Base-by-base conservation (phyloP, 2,329 filamentous ascomycete genomes). In the Mycosphaerelloides madeirae region DNA sequence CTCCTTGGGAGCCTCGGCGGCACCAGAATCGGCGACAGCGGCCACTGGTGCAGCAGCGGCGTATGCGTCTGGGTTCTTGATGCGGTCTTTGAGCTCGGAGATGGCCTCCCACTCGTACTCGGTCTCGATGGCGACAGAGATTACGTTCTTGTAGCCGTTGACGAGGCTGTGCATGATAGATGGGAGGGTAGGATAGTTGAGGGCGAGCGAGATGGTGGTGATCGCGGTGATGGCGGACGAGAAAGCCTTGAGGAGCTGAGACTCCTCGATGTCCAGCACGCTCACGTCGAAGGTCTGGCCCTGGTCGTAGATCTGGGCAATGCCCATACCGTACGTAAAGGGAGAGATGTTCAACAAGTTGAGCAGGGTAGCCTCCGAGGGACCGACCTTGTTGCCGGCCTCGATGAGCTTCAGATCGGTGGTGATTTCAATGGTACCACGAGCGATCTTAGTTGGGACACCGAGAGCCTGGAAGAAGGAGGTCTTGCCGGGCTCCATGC, bases 381-480 rank as follows among this genome's bases (percentile, higher is more conserved):
- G 84, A 74, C 94, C 93, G 79, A 98, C 94, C 82, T 95, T 97
- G 80, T 46, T 78, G 63, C 84, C 83, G 58, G 87, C 81, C 80
- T 95, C 89, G 68, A 97, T 85, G 73, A 98, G 87, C 87, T 96
- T 97, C 65, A 98, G 80, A 70, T 98, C 93, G 65, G 84, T 79
- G 57, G 90, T 96, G 70, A 98, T 98, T 87, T 98, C 93, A 77
- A 98, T 98, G 77, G 93, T 98, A 94, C 93, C 94, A 95, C 93
- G 93, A 71, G 93, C 93, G 78, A 98, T 98, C 89, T 98, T 98
- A 83, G 93, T 98, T 70, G 93, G 93, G 71, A 98, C 89, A 88
- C 91, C 91, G 76, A 98, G 93, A 67, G 93, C 93, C 85, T 98
- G 93, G 90, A 98, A 98, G 89, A 98, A 98, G 71, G 93, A 97